A percentile compares a stretch with the other conserved stretches of the same genome.
These are phyloP conservation scores for Populus trichocarpa DNA, from an alignment of 441 rosid genomes.

Conservation along the genomic window DNA sequence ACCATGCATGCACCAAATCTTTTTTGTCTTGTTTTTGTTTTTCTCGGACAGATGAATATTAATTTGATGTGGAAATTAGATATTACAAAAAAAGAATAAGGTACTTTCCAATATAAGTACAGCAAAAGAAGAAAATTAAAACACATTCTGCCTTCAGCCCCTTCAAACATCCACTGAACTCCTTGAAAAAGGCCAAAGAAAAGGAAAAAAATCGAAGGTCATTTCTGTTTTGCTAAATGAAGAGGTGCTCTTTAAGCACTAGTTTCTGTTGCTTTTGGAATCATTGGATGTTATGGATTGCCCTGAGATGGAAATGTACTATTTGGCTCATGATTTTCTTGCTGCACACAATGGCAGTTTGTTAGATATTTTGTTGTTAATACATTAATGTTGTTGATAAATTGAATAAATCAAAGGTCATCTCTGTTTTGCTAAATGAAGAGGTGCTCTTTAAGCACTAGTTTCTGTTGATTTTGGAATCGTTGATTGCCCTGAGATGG, in stretches of 20 bases:
- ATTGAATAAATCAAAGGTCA: background rate
- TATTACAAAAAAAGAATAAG: no score
- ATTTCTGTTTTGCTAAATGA: background rate
- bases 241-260: background rate
- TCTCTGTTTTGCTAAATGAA: background rate
- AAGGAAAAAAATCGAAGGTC: background rate
- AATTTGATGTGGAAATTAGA: no score
- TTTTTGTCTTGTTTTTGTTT: background rate
- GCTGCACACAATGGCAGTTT: background rate
- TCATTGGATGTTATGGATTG: background rate
- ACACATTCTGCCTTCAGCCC: background rate
- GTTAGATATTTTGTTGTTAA: conserved; percentile 1
- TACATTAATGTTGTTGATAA: background rate
- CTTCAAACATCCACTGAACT: background rate
- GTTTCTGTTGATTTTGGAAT: background rate
- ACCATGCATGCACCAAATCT: background rate
- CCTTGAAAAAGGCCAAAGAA: background rate
- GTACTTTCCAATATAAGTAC: no score
- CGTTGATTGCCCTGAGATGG: background rate
- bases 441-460: background rate
- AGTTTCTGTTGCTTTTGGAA: background rate
- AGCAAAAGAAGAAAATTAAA: no score
- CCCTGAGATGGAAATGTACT: conserved; percentile 1
- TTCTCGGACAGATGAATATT: background rate
- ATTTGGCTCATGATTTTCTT: background rate